A percentile compares a stretch with the other conserved stretches of the same genome.
Conservation (phyloP, 1,139 yeast genomes). For the Scheffersomyces insectosa region DNA sequence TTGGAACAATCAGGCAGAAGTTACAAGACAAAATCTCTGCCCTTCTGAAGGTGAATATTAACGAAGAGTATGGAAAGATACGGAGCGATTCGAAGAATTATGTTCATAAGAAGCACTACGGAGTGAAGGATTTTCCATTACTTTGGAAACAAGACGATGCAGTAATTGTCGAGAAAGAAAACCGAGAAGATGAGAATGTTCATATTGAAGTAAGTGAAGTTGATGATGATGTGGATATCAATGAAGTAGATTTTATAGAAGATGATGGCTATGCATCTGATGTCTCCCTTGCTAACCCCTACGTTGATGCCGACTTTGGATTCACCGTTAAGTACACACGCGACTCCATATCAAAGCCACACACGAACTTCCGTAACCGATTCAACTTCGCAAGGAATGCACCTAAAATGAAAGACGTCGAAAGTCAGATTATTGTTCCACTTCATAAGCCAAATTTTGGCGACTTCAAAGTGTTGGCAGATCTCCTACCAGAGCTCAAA, state of each 20-base stretch:
- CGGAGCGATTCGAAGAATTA: conserved; percentile 12
- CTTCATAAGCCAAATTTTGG: conserved; percentile 31
- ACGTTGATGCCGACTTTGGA: conserved; percentile 48
- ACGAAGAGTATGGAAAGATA: conserved; percentile 22
- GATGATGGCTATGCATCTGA: conserved; percentile 44
- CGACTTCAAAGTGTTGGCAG: conserved; percentile 28
- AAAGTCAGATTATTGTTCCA: conserved; percentile 27
- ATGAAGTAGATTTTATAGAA: conserved; percentile 12
- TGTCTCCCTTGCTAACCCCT: conserved; percentile 55
- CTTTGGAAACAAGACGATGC: conserved; percentile 1
- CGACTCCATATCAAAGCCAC: conserved; percentile 12
- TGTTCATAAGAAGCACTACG: conserved; percentile 21
- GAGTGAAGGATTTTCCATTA: conserved; percentile 38
- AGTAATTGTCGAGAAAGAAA: not conserved
- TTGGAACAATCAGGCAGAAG: conserved; percentile 57
- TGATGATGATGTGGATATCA: conserved; percentile 8
- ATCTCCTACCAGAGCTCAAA: conserved; percentile 29
- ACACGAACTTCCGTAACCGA: conserved; percentile 12
- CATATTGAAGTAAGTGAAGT: not conserved
- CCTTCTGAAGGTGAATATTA: conserved; percentile 27
- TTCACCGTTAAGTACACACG: conserved; percentile 43
- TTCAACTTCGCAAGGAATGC: conserved; percentile 7
- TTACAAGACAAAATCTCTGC: conserved; percentile 41
- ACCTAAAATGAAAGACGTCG: conserved; percentile 3
- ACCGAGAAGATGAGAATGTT: not conserved